Evolutionary conservation across 2,329 filamentous ascomycete species (phyloP), one percentile per base, ranked within the genome.

Genomic region (Claviceps humidiphila): DNA sequence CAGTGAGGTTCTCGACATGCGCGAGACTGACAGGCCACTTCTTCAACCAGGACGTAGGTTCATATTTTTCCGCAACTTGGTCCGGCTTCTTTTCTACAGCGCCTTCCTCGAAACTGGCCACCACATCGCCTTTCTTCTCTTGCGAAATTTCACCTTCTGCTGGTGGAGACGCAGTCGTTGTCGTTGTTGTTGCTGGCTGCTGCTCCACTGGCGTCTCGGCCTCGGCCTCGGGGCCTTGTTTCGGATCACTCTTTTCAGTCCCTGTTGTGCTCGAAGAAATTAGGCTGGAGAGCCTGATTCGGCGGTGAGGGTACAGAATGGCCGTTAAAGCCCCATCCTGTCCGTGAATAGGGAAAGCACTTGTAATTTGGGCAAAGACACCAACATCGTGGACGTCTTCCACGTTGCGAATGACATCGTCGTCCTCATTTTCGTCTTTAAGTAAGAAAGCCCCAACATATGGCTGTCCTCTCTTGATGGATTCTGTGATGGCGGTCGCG

Each of bases 301-400:
- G 81, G 53, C 93, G 85, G 67, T 98, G 93, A 2, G 93, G 94
- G 65, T 98, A 98, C 17, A 98, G 75, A 41, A 98, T 94, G 24
- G 90, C 90, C 4, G 93, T 97, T 61, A 98, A 74, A 53, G 84
- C 86, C 49, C 82, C 83, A 58, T 90, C 85, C 60, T 95, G 89
- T 14, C 89, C 89, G 56, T 87, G 82, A 3, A 93, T 86, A 16
- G 93, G 90, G 64, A 97, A 97, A 2, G 89, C 88, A 64, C 91
- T 96, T 1, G 93, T 98, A 58, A 98, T 90, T 66, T 98, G 93
- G 47, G 93, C 95, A 66, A 98, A 98, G 1, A 96, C 93, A 56
- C 93, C 93, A 16, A 94, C 87, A 59, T 96, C 89, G 68, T 98
- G 87, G 34, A 98, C 91, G 61, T 98, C 93, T 56, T 90, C 85